Evolutionary conservation across 352 stramenopile species (phyloP).

Genomic region (Aphanomyces euteiches): DNA sequence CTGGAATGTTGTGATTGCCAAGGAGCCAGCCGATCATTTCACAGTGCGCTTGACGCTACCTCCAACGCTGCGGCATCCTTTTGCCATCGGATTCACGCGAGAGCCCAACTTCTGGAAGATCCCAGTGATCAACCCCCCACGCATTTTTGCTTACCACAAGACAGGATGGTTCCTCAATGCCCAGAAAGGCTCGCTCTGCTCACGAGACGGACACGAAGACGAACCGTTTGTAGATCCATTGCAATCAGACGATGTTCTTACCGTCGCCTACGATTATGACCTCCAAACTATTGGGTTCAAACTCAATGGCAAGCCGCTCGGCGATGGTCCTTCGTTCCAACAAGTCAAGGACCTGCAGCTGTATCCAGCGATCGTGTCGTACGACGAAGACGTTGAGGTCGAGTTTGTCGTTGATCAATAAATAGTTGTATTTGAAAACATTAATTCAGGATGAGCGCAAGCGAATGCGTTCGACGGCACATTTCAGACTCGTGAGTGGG

Average conservation of each 20-base stretch:
- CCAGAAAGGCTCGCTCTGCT: constrained; percentile 6
- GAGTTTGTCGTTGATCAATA: not conserved
- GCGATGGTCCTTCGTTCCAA: not conserved
- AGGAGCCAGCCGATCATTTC: not conserved
- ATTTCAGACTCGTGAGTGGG: not conserved
- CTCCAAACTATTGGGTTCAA: constrained; percentile 8
- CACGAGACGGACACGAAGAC: constrained; percentile 10
- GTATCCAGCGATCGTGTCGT: constrained; percentile 21
- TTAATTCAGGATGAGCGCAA: constrained; percentile 14
- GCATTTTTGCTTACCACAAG: constrained; percentile 17
- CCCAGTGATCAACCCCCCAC: not conserved
- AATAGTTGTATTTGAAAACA: not conserved
- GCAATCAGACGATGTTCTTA: constrained; percentile 14
- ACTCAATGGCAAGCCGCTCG: not conserved
- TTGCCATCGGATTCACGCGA: constrained; percentile 21
- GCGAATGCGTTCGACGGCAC: not conserved
- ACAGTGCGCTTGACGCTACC: constrained; percentile 4
- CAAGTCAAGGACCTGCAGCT: not conserved
- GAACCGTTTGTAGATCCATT: not conserved
- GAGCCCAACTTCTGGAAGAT: constrained; percentile 25
- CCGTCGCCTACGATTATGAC: constrained; percentile 3
- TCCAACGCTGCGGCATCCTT: not conserved
- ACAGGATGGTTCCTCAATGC: constrained; percentile 24
- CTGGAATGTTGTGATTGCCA: constrained; percentile 26
- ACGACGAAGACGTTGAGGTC: constrained; percentile 11